Evolutionary conservation across 1,139 yeast species (phyloP), one percentile per base, ranked within the genome.

Genomic region (Kurtzmaniella quercitrusa): DNA sequence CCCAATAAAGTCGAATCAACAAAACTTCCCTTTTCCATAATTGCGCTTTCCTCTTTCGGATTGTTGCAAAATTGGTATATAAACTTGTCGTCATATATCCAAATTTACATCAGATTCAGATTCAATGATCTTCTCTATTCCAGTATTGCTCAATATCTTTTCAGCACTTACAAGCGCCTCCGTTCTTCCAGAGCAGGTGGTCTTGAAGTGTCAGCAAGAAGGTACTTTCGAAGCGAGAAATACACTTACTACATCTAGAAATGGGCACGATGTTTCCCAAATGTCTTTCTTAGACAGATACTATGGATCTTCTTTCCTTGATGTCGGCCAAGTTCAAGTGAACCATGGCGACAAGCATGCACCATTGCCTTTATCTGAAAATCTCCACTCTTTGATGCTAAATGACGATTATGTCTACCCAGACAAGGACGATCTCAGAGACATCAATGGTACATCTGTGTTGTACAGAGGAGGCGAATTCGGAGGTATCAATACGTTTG

Each of bases 381-480:
- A 53, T 21, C 50, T 61, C 11, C 59, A 59, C 29, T 48, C 59
- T 24, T 46, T 61, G 44, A 49, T 60, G 42, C 48, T 62, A 25
- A 62, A 59, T 46, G 67, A 62, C 38, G 54, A 57, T 25, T 65
- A 63, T 46, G 44, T 55, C 37, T 62, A 59, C 46, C 70, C 70
- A 23, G 66, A 65, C 45, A 60, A 59, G 33, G 70, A 66, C 48
- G 72, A 66, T 46, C 54, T 65, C 37, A 55, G 67, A 42, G 71
- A 66, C 50, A 51, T 66, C 44, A 62, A 62, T 46, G 72, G 71
- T 14, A 56, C 63, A 19, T 53, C 62, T 38, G 62, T 57, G 18
- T 48, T 66, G 39, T 66, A 66, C 48, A 60, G 68, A 44, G 70
- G 71, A 45, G 68, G 67, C 46, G 66, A 65, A 21, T 63, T 58